These are phyloP conservation scores for Solanum chiquidenum DNA, from an alignment of 257 asterid species.

Conservation along the genomic window DNA sequence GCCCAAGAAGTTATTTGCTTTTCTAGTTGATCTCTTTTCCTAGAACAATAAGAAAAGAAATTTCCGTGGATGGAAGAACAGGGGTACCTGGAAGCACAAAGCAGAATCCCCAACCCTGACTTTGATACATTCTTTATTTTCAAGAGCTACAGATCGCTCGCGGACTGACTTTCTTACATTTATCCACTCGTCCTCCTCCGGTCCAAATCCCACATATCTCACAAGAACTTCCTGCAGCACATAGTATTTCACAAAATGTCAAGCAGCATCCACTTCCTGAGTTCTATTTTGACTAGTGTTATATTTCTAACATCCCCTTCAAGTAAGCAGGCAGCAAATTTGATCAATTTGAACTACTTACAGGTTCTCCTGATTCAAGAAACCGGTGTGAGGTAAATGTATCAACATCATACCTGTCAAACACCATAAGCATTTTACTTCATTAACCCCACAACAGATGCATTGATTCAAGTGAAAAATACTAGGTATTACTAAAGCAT, in stretches of 20 bases:
- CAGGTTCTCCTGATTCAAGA: constrained; percentile 55
- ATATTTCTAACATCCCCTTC: background rate
- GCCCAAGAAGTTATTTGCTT: background rate
- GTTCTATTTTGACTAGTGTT: background rate
- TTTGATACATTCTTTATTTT: constrained; percentile 59
- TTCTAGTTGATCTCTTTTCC: background rate
- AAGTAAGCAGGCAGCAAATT: background rate
- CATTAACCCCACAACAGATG: background rate
- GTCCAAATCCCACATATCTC: constrained; percentile 71
- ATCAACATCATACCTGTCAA: constrained; percentile 83
- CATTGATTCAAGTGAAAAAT: background rate
- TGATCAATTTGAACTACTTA: constrained; percentile 35
- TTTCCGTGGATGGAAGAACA: background rate
- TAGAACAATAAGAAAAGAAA: background rate
- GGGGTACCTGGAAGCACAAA: constrained; percentile 78
- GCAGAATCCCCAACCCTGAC: constrained; percentile 68
- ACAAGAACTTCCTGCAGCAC: constrained; percentile 68
- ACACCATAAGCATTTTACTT: background rate
- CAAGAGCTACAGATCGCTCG: constrained; percentile 66
- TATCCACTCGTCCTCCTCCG: constrained; percentile 87
- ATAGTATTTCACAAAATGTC: constrained; percentile 6
- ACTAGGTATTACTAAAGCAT: background rate
- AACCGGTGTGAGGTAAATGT: constrained; percentile 57
- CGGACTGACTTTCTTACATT: constrained; percentile 48
- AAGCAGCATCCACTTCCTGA: background rate